Conservation (phyloP, 148 eudicot genomes). For the Silene latifolia region DNA sequence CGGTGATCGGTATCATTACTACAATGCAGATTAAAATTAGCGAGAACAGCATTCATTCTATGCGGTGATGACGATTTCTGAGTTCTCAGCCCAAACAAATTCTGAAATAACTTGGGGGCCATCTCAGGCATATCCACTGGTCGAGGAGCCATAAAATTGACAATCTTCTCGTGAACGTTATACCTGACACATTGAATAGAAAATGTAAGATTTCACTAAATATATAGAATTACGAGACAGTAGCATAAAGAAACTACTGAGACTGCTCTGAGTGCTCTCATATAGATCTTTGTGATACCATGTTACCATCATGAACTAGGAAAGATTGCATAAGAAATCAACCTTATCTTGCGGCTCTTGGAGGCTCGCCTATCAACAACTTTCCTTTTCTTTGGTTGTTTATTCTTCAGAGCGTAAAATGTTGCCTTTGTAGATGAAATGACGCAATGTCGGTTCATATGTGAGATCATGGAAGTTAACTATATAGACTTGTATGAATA, state of each 20-base stretch:
- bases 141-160: slow-evolving; percentile 87
- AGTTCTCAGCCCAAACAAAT: slow-evolving; percentile 61
- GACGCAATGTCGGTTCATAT: neutral
- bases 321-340: neutral
- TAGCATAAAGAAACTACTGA: neutral
- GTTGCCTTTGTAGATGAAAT: slow-evolving; percentile 46
- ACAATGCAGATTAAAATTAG: slow-evolving; percentile 1
- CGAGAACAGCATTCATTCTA: slow-evolving; percentile 13
- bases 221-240: neutral
- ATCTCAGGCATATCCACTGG: slow-evolving; percentile 56
- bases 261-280: neutral
- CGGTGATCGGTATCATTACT: neutral
- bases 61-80: slow-evolving; percentile 33
- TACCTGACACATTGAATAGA: slow-evolving; percentile 42
- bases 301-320: neutral
- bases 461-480: neutral
- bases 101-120: slow-evolving; percentile 66
- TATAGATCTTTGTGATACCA: neutral
- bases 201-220: neutral
- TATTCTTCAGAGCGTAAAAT: slow-evolving; percentile 65
- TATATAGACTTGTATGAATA: neutral
- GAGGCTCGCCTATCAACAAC: slow-evolving; percentile 88
- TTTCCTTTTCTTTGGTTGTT: slow-evolving; percentile 83
- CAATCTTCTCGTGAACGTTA: slow-evolving; percentile 75
- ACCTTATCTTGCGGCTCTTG: slow-evolving; percentile 94